These are phyloP conservation scores for Periglandula ipomoeae DNA, from an alignment of 2,329 filamentous ascomycete genomes.

Conservation along the genomic window DNA sequence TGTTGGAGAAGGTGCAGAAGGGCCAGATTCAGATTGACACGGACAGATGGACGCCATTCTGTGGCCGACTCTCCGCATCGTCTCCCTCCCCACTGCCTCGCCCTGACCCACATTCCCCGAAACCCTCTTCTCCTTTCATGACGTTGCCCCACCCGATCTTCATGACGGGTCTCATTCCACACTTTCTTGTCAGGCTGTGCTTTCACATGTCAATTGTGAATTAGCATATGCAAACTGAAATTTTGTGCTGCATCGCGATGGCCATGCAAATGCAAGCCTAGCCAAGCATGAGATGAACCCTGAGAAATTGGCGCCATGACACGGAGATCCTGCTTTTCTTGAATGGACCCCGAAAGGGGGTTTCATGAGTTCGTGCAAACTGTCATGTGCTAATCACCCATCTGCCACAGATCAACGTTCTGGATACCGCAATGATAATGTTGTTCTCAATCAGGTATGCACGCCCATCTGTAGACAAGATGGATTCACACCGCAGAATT, in stretches of 20 bases:
- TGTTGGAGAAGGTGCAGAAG: not conserved
- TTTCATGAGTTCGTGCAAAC: not conserved
- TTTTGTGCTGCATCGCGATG: no score
- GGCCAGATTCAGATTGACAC: not conserved
- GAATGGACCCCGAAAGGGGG: no score
- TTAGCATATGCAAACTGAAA: not conserved
- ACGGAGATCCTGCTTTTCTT: not conserved
- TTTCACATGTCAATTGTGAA: not conserved
- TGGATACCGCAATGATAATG: constrained; percentile 23
- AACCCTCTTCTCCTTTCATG: not conserved
- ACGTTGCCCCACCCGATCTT: not conserved
- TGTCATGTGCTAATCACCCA: not conserved
- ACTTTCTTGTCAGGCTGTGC: not conserved
- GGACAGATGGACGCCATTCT: not conserved
- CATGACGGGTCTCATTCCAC: not conserved
- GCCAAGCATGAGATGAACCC: not conserved
- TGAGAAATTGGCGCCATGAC: not conserved
- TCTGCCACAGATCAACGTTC: constrained; percentile 25
- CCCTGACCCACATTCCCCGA: not conserved
- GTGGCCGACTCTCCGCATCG: not conserved
- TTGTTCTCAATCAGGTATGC: constrained; percentile 15
- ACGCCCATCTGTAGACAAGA: constrained; percentile 11
- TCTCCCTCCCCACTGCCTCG: not conserved
- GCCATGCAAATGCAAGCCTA: not conserved
- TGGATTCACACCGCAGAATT: constrained; percentile 32